phyloP scores from a whole-genome alignment of 352 stramenopile genomes.

The Phytophthora multivora region DNA sequence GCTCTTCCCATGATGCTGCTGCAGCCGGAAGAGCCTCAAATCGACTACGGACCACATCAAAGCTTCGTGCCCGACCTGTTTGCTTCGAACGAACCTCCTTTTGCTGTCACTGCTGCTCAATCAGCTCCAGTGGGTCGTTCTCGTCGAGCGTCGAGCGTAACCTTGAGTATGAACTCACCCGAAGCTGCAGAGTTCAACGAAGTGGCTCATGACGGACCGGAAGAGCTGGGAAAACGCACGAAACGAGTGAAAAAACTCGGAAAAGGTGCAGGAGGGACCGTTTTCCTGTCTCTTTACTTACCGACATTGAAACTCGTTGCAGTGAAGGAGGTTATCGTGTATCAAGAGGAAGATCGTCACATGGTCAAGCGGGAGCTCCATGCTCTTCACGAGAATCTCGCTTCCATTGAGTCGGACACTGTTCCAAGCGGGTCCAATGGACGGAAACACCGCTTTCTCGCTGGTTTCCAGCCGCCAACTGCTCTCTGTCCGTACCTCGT shows the following conservation, averaged over 20 bases:
- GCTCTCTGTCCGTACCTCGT: slow-evolving; percentile 78
- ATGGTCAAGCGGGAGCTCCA: slow-evolving; percentile 90
- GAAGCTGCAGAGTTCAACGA: slow-evolving; percentile 76
- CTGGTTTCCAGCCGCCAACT: background rate
- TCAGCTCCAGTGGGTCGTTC: slow-evolving; percentile 4
- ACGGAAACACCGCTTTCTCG: slow-evolving; percentile 23
- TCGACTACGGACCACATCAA: slow-evolving; percentile 9
- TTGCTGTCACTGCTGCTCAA: background rate
- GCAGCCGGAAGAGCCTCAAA: slow-evolving; percentile 9
- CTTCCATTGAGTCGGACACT: slow-evolving; percentile 47
- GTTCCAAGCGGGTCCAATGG: background rate
- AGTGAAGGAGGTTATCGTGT: slow-evolving; percentile 86
- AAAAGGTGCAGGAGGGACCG: slow-evolving; percentile 83
- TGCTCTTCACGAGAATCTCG: slow-evolving; percentile 84
- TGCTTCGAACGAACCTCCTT: background rate
- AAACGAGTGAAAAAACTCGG: slow-evolving; percentile 75
- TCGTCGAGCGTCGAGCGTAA: slow-evolving; percentile 61
- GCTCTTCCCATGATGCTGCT: slow-evolving; percentile 47
- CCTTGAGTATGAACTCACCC: slow-evolving; percentile 58
- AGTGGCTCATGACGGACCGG: slow-evolving; percentile 74
- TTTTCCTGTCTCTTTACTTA: slow-evolving; percentile 86
- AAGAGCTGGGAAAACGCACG: slow-evolving; percentile 62
- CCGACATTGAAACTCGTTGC: slow-evolving; percentile 85
- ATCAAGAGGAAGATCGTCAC: slow-evolving; percentile 77
- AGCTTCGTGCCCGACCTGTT: background rate